These are phyloP conservation scores for Protomyces inundatus DNA, from an alignment of 1,139 yeast species.

Conservation along the genomic window DNA sequence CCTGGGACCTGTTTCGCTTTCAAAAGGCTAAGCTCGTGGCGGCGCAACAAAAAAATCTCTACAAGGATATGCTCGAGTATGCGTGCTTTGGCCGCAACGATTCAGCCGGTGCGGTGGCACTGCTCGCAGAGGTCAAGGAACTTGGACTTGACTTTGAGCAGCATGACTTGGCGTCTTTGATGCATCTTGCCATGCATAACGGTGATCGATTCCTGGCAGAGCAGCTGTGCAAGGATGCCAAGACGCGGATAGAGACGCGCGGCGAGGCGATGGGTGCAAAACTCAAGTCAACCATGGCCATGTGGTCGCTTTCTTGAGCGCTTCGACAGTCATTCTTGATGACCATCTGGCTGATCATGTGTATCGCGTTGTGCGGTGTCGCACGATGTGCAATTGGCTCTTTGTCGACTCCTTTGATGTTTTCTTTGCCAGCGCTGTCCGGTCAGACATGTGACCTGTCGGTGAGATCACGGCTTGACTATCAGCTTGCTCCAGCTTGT, in stretches of 20 bases:
- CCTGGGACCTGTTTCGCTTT: constrained; percentile 14
- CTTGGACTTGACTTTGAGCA: not conserved
- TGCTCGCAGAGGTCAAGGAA: not conserved
- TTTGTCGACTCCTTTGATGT: too few relatives aligned
- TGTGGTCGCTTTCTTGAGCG: not conserved
- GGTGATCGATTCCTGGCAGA: constrained; percentile 16
- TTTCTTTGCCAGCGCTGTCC: too few relatives aligned
- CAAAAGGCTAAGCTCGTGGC: not conserved
- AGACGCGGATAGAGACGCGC: not conserved
- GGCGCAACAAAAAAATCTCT: not conserved
- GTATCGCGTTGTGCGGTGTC: too few relatives aligned
- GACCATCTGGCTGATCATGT: too few relatives aligned
- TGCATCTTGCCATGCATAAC: constrained; percentile 8
- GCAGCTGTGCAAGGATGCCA: not conserved
- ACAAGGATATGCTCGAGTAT: not conserved
- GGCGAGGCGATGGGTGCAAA: not conserved
- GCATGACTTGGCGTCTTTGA: not conserved
- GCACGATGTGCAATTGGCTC: too few relatives aligned
- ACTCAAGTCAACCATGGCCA: not conserved
- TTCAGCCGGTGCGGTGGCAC: not conserved
- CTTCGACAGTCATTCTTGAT: too few relatives aligned
- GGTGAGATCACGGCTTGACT: too few relatives aligned
- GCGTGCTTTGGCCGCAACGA: constrained; percentile 1
- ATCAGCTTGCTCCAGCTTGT: too few relatives aligned
- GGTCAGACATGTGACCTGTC: too few relatives aligned